phyloP scores from a whole-genome alignment of 176 grass and related monocot genomes.

The Alloteropsis semialata region DNA sequence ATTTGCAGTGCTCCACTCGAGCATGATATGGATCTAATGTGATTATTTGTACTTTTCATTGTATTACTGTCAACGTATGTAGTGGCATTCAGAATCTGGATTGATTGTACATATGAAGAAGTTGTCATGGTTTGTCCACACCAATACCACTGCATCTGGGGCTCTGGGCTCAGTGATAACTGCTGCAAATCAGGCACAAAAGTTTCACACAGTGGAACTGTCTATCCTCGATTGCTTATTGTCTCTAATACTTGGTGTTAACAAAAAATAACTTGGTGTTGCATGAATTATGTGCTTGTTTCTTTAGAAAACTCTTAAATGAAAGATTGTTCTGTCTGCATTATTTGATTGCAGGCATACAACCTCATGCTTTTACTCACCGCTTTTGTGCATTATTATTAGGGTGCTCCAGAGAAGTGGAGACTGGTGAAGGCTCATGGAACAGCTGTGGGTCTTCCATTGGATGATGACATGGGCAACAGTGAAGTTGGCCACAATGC shows the following conservation, averaged over 20 bases:
- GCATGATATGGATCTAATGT: neutral
- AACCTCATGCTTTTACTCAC: neutral
- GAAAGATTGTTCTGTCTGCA: neutral
- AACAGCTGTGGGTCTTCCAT: constrained; percentile 85
- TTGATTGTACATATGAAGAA: neutral
- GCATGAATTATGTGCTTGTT: neutral
- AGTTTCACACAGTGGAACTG: neutral
- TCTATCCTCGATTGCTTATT: neutral
- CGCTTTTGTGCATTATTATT: constrained; percentile 13
- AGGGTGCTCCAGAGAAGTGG: constrained; percentile 92
- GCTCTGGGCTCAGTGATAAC: neutral
- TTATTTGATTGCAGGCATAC: neutral
- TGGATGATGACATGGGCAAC: constrained; percentile 97
- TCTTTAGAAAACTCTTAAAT: neutral
- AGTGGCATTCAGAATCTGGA: neutral
- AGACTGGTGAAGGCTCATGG: constrained; percentile 92
- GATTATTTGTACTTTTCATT: neutral
- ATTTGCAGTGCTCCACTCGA: neutral
- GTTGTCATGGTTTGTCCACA: neutral
- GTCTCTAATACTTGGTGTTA: neutral
- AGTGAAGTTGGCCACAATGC: constrained; percentile 99
- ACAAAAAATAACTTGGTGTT: neutral
- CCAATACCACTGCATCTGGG: neutral
- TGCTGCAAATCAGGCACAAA: neutral
- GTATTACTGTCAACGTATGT: neutral